These are phyloP conservation scores for Pythium diclinum DNA, from an alignment of 352 stramenopile genomes.

Conservation along the genomic window DNA sequence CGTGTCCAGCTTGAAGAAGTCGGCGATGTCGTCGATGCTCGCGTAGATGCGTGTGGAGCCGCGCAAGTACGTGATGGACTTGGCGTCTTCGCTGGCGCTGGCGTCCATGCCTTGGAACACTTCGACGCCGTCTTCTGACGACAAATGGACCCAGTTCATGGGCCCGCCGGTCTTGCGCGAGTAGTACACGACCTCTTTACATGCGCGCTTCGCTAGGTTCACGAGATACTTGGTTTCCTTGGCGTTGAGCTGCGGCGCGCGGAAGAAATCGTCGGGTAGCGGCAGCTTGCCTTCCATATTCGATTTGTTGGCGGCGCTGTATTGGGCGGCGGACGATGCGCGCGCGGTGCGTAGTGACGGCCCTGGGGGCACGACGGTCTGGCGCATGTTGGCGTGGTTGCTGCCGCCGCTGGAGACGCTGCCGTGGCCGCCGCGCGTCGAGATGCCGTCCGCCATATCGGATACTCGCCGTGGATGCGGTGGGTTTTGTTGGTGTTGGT, in stretches of 20 bases:
- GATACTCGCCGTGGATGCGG: background rate
- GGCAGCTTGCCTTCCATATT: slow-evolving; percentile 39
- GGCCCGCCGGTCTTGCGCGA: slow-evolving; percentile 60
- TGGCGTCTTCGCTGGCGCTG: slow-evolving; percentile 23
- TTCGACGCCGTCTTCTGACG: slow-evolving; percentile 66
- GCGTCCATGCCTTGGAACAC: slow-evolving; percentile 73
- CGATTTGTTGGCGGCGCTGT: background rate
- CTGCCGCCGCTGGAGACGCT: slow-evolving; percentile 17
- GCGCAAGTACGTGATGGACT: slow-evolving; percentile 63
- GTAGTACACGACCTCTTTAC: slow-evolving; percentile 86
- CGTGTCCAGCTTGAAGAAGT: slow-evolving; percentile 80
- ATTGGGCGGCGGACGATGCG: background rate
- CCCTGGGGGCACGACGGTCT: background rate
- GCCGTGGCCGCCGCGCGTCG: slow-evolving; percentile 5
- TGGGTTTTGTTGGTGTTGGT: background rate
- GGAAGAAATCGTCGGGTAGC: slow-evolving; percentile 69
- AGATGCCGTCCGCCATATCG: slow-evolving; percentile 1
- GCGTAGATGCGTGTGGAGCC: slow-evolving; percentile 68
- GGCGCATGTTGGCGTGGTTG: slow-evolving; percentile 5
- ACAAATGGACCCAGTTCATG: slow-evolving; percentile 77
- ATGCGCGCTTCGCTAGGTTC: slow-evolving; percentile 68
- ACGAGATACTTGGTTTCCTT: slow-evolving; percentile 72
- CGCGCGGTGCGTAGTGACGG: background rate
- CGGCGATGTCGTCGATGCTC: slow-evolving; percentile 74
- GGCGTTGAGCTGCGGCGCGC: slow-evolving; percentile 46